Base-by-base conservation (phyloP, 495 filamentous ascomycete species). In the Xylaria telfairii region DNA sequence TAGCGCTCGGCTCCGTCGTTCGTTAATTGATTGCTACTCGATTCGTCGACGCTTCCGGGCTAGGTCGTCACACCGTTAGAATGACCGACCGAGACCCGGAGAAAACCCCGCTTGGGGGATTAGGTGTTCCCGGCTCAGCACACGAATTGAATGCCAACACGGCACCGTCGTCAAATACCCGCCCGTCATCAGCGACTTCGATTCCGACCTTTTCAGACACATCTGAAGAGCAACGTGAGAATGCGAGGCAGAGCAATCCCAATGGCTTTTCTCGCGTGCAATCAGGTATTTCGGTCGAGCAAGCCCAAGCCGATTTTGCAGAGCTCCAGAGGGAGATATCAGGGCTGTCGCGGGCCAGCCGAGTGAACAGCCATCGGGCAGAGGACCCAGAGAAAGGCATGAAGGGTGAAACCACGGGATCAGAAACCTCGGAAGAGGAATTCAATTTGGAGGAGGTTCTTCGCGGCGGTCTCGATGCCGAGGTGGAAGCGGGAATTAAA, bases 261-360 rank as follows among this genome's bases (percentile, higher is more conserved):
- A 83, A 88, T 77, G 89, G 87, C 30, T 77, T 86, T 53, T 82
- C 84, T 12, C 75, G 75, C 41, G 76, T 80, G 32, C 72, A 80
- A 60, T 72, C 72, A 15, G 91, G 88, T 53, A 87, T 93, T 47
- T 89, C 95, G 73, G 88, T 97, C 65, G 82, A 87, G 64, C 87
- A 85, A 42, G 93, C 93, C 13, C 90, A 94, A 77, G 87, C 89
- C 42, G 91, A 96, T 51, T 97, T 96, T 72, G 88, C 87, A 9
- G 86, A 93, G 71, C 83, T 96, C 24, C 92, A 88, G 74, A 85
- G 88, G 54, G 89, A 95, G 80, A 83, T 97, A 32, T 90, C 90
- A 19, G 87, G 82, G 15, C 80, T 92, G 41, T 93, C 91, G 15
- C 87, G 85, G 41, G 82, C 83, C 0, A 86, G 84, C 64, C 90